These are phyloP conservation scores for Candida taoyuanica DNA, from an alignment of 805 yeast genomes.

Conservation along the genomic window DNA sequence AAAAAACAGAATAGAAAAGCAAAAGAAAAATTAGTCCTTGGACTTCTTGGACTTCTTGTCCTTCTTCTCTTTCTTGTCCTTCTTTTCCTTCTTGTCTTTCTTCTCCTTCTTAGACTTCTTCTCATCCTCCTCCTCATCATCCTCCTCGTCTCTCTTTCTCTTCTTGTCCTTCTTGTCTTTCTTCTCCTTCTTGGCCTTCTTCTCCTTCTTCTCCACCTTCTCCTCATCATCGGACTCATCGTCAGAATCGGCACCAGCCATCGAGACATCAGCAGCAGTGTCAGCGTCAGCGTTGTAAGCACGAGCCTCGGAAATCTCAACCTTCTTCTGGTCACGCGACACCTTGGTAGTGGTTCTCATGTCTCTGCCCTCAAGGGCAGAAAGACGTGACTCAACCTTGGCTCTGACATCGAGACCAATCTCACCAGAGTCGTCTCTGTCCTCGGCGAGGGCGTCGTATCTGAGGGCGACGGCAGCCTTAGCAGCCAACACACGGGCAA, in stretches of 20 bases:
- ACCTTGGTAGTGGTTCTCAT: conserved; percentile 84
- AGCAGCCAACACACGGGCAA: conserved; percentile 97
- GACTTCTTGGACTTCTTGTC: conserved; percentile 20
- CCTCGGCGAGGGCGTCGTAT: conserved; percentile 96
- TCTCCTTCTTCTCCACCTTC: conserved; percentile 32
- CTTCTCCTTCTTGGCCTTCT: conserved; percentile 32
- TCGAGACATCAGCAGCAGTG: conserved; percentile 32
- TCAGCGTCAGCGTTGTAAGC: conserved; percentile 97
- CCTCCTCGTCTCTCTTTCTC: conserved; percentile 23
- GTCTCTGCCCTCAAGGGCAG: conserved; percentile 96
- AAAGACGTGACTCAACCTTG: conserved; percentile 90
- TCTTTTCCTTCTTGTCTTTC: conserved; percentile 20
- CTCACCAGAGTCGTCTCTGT: conserved; percentile 92
- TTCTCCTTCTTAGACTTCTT: conserved; percentile 25
- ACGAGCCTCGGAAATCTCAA: conserved; percentile 77
- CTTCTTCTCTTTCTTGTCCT: conserved; percentile 18
- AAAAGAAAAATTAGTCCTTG: conserved; percentile 10
- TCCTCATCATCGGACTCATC: conserved; percentile 36
- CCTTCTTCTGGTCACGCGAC: conserved; percentile 78
- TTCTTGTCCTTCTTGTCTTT: conserved; percentile 33
- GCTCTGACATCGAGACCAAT: conserved; percentile 88
- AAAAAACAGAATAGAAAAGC: background rate
- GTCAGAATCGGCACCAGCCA: conserved; percentile 32
- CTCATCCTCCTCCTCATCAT: conserved; percentile 28
- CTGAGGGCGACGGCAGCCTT: conserved; percentile 96